Percentiles rank a stretch among this genome's conserved stretches.
These are phyloP conservation scores for Colletotrichum lentis DNA, from an alignment of 2,329 filamentous ascomycete species.

Conservation along the genomic window DNA sequence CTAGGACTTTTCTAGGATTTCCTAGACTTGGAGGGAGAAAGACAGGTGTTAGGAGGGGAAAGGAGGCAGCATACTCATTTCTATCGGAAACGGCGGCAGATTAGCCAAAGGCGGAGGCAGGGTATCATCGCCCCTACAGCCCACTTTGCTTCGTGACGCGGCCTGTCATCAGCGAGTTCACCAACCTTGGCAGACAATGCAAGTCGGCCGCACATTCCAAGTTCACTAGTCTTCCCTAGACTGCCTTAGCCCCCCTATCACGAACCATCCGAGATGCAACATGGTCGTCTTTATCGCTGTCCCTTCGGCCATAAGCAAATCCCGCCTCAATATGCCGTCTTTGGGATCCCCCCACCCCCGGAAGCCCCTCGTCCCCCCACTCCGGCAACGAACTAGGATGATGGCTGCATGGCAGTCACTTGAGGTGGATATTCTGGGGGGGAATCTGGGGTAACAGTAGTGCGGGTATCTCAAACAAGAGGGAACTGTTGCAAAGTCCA, in stretches of 20 bases:
- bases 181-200: neutral
- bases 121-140: no score
- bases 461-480: neutral
- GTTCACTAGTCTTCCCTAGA: no score
- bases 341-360: constrained; percentile 11
- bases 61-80: no score
- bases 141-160: no score
- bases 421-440: constrained; percentile 27
- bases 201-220: no score
- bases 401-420: constrained; percentile 16
- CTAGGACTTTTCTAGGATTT: no score
- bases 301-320: neutral
- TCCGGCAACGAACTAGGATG: constrained; percentile 9
- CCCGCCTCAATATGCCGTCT: constrained; percentile 12
- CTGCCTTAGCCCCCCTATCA: no score
- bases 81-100: no score
- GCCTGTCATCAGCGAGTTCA: neutral
- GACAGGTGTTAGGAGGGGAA: no score
- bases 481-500: neutral
- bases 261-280: neutral
- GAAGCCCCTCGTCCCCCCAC: constrained; percentile 35
- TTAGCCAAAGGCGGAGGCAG: no score
- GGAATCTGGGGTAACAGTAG: constrained; percentile 22
- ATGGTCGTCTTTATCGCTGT: neutral
- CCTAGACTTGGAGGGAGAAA: no score